phyloP scores from a whole-genome alignment of 2,329 filamentous ascomycete genomes.

The Microcera coccophila region DNA sequence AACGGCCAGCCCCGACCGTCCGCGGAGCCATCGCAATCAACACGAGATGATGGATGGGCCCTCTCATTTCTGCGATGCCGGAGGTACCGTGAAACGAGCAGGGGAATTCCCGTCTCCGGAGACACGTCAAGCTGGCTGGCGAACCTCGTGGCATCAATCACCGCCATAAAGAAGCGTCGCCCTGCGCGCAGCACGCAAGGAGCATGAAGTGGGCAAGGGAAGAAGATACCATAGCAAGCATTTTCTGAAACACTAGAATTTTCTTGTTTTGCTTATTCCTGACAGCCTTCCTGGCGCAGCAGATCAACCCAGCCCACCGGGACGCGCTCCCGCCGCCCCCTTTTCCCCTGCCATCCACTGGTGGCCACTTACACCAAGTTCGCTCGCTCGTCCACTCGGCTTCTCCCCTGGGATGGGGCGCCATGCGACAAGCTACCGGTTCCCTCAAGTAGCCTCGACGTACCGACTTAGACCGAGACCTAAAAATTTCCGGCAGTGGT shows the following conservation, averaged over 20 bases:
- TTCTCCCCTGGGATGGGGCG: constrained; percentile 27
- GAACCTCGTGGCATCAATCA: no score
- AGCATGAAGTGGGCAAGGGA: no score
- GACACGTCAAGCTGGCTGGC: no score
- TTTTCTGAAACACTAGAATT: constrained; percentile 6
- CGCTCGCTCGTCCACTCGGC: constrained; percentile 23
- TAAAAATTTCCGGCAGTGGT: constrained; percentile 22
- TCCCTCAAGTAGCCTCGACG: constrained; percentile 20
- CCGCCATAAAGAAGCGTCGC: no score
- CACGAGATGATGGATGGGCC: constrained; percentile 30
- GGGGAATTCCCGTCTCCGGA: background rate
- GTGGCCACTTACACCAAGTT: constrained; percentile 17
- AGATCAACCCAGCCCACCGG: constrained; percentile 31
- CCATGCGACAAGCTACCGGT: constrained; percentile 24
- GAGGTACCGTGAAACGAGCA: background rate
- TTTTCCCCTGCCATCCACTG: constrained; percentile 21
- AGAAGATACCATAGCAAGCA: background rate
- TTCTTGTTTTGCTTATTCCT: constrained; percentile 4
- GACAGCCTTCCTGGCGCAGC: constrained; percentile 21
- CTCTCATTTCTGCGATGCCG: constrained; percentile 22
- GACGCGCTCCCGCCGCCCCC: constrained; percentile 27
- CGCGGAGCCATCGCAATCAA: constrained; percentile 28
- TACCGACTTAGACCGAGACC: constrained; percentile 16
- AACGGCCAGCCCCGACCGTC: constrained; percentile 24
- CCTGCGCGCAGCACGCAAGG: no score